Evolutionary conservation across 768 basidiomycete genomes (phyloP).

Genomic region (Gloeophyllum trabeum): DNA sequence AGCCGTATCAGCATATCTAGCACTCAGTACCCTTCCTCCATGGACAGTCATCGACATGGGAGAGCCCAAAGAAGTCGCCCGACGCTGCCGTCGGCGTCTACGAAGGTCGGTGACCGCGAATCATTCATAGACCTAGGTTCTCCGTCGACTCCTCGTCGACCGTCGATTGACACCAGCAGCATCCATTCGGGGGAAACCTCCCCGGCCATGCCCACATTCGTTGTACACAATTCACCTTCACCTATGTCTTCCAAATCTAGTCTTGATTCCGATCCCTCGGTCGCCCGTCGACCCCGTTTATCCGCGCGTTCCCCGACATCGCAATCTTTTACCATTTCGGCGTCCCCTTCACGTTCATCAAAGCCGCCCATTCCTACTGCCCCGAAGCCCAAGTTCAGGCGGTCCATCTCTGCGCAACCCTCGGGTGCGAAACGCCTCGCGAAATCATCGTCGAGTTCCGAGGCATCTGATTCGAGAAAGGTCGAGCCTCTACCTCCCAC

Average conservation of each 20-base stretch:
- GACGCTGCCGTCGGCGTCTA: no score
- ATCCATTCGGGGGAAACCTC: slow-evolving; percentile 5
- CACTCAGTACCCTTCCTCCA: no score
- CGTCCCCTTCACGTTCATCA: slow-evolving; percentile 17
- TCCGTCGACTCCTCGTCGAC: slow-evolving; percentile 14
- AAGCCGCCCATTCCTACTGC: slow-evolving; percentile 36
- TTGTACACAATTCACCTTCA: background rate
- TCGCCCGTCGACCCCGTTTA: background rate
- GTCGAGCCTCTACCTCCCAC: slow-evolving; percentile 38
- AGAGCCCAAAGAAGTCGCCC: no score
- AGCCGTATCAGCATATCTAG: no score
- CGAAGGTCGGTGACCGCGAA: slow-evolving; percentile 20
- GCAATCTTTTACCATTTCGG: slow-evolving; percentile 16
- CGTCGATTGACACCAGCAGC: slow-evolving; percentile 6
- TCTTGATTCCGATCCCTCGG: background rate
- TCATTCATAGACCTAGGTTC: slow-evolving; percentile 40
- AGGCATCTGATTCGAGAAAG: no score
- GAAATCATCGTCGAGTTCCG: no score
- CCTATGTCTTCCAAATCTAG: background rate
- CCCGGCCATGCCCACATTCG: background rate
- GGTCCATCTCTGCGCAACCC: slow-evolving; percentile 13
- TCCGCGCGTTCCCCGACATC: slow-evolving; percentile 3
- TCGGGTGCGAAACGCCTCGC: no score
- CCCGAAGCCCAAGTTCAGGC: slow-evolving; percentile 34
- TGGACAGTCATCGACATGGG: no score